Evolutionary conservation across 2,329 filamentous ascomycete genomes (phyloP), one percentile per base, ranked within the genome.

Genomic region (Xylaria hypoxylon): DNA sequence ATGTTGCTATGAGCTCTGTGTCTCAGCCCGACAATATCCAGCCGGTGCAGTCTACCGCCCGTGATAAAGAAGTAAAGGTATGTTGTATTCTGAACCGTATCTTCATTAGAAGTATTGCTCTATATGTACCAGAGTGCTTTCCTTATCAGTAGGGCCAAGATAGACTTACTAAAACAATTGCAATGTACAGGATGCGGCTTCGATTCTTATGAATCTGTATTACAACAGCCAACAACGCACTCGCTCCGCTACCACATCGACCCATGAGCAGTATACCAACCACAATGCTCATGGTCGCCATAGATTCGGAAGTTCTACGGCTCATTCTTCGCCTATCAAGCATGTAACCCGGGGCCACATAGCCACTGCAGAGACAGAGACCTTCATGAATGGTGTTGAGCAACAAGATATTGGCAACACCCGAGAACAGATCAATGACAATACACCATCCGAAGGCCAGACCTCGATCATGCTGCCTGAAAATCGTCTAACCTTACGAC

Each of bases 301-400:
- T 17, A 45, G n/a, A n/a, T 6, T 59, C 26, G 42, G 19, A 35
- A n/a, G 13, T 13, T 53, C 31, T 19, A 57, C 64, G 7, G 19
- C 59, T 2, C 42, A 48, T 22, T 62, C 59, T 24, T 45, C 60
- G 6, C 55, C 64, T 5, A 52, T 47, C 24, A 50, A 51, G 17
- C 8, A 15, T 19, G 45, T 15, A 22, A 10, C 33, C 28, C 60
- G 24, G 22, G 33, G 26, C 5, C 3, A 17, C 19, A 38, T 1
- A 6, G 10, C 47, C 24, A 35, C 22, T 33, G 22, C 2, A n/a
- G 50, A 44, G 19, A 33, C 40, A 17, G n/a, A 45, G 19, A 13
- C 40, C 13, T 2, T 10, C 7, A 15, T 42, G 17, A 17, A 11
- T 31, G 19, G 33, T 33, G 28, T 1, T 13, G 33, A 38, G 26